A percentile compares a stretch with the other conserved stretches of the same genome.
Evolutionary conservation across 768 basidiomycete species (phyloP).

Genomic region (Leccinum subgranulosum): DNA sequence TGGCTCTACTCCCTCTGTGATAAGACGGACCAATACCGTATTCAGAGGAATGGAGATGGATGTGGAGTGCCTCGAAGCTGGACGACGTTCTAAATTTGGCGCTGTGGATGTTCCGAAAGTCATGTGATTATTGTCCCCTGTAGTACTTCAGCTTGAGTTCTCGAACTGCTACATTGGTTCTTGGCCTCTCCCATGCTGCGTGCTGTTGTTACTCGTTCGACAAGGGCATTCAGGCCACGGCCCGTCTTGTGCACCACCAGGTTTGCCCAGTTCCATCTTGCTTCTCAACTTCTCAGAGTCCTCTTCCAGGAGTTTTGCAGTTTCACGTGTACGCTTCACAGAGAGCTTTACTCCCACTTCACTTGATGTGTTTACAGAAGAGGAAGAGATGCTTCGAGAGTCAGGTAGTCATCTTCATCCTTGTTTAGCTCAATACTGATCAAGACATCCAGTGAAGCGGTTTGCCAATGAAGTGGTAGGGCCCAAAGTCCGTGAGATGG

Average conservation of each 20-base stretch:
- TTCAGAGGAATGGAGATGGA: too few species aligned
- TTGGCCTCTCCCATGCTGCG: conserved; percentile 25
- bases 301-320: conserved; percentile 21
- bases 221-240: conserved; percentile 7
- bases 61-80: too few species aligned
- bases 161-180: neutral
- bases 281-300: neutral
- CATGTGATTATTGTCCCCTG: too few species aligned
- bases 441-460: conserved; percentile 61
- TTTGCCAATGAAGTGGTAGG: conserved; percentile 88
- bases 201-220: conserved; percentile 12
- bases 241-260: conserved; percentile 7
- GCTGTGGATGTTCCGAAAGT: too few species aligned
- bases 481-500: conserved; percentile 95
- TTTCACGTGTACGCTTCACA: conserved; percentile 24
- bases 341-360: conserved; percentile 46
- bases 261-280: conserved; percentile 9
- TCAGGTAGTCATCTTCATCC: conserved; percentile 48
- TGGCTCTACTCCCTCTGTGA: too few species aligned
- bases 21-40: too few species aligned
- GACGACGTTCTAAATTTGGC: too few species aligned
- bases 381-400: conserved; percentile 92
- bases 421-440: conserved; percentile 2
- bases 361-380: conserved; percentile 84
- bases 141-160: too few species aligned